These are phyloP conservation scores for Candida stauntonica DNA, from an alignment of 805 yeast species.

Conservation along the genomic window DNA sequence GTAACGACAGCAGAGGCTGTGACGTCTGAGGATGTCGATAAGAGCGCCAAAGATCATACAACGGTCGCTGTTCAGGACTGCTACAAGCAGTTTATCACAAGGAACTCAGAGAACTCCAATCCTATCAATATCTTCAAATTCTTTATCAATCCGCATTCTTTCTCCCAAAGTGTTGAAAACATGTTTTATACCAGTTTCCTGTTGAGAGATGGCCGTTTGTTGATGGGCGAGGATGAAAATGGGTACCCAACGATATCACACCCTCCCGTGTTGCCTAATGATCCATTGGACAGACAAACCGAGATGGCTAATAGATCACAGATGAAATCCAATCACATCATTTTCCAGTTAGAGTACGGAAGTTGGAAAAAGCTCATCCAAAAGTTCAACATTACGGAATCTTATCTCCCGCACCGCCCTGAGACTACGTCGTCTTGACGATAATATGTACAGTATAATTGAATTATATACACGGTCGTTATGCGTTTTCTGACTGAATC, in stretches of 20 bases:
- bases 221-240: slow-evolving; percentile 48
- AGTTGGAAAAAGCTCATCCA: slow-evolving; percentile 61
- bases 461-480: no score
- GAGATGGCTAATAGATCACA: slow-evolving; percentile 27
- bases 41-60: slow-evolving; percentile 53
- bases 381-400: slow-evolving; percentile 48
- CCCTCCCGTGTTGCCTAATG: slow-evolving; percentile 29
- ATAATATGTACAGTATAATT: no score
- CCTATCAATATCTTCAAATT: slow-evolving; percentile 59
- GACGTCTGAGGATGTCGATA: slow-evolving; percentile 45
- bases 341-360: slow-evolving; percentile 62
- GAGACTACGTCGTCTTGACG: background rate
- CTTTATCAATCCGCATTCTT: slow-evolving; percentile 71
- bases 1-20: slow-evolving; percentile 53
- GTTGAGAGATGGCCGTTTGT: slow-evolving; percentile 64
- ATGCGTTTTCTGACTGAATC: slow-evolving; percentile 29
- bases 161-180: slow-evolving; percentile 77
- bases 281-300: slow-evolving; percentile 22
- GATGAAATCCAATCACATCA: slow-evolving; percentile 51
- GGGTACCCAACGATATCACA: slow-evolving; percentile 39
- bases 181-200: slow-evolving; percentile 79
- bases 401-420: slow-evolving; percentile 40
- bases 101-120: slow-evolving; percentile 26
- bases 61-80: slow-evolving; percentile 58
- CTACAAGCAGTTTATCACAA: slow-evolving; percentile 35